Base-by-base conservation (phyloP, 2,329 filamentous ascomycete genomes). In the Neofusicoccum kwambonambiense region DNA sequence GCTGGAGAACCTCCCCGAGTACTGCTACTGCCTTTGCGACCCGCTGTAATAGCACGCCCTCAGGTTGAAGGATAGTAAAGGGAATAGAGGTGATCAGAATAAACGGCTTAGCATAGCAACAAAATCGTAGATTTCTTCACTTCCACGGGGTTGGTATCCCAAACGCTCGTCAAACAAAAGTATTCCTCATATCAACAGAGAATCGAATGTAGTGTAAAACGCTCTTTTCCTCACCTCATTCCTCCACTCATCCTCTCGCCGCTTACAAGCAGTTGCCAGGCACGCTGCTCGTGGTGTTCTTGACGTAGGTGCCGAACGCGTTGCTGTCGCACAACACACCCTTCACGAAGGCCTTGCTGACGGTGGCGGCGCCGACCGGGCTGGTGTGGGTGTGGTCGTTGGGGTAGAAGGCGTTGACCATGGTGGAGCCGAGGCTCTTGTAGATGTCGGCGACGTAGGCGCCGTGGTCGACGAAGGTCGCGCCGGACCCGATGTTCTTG, bases 331-430 rank as follows among this genome's bases (percentile, higher is more conserved):
- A 87, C 65, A 81, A 77, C 9, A 87, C 72, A 0, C 79, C 86
- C 77, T 87, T 86, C 27, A 87, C 82, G 69, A 89, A 89, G 2
- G 84, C 82, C 69, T 84, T 78, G 0, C 85, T 81, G 61, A 86
- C 83, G 3, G 83, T 75, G 65, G 84, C 78, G 1, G 87, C 86
- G 13, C 86, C 83, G 34, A 75, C 77, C 0, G 84, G 77, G 60
- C 81, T 83, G 1, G 87, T 88, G 73, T 89, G 87, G 0, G 87
- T 89, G 73, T 89, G 87, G 69, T 89, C 87, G 17, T 80, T 80
- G 0, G 86, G 85, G 67, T 83, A 90, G 67, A 82, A 79, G 1
- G 68, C 65, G 47, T 72, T 54, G 1, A 73, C 70, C 4, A 66
- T 22, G 2, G 66, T 49, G 12, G 65, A 47, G 2, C 71, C 70